Conservation (phyloP, 352 stramenopile genomes). For the Pythium aristosporum region DNA sequence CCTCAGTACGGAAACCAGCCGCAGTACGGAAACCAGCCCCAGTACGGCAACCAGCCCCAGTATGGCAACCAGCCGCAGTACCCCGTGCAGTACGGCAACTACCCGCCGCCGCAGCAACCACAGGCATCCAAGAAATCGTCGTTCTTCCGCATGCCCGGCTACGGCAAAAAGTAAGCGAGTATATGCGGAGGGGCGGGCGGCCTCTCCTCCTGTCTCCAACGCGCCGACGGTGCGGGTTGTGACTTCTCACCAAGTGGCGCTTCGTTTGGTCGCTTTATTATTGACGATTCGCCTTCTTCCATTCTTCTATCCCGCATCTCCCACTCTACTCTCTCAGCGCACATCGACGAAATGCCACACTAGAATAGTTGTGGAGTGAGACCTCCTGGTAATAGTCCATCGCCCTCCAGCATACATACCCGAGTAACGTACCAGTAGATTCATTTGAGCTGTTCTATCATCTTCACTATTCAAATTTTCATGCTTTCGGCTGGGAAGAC, state of each 20-base stretch:
- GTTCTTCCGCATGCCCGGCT: conserved; percentile 65
- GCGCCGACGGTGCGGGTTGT: conserved; percentile 3
- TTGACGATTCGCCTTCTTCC: conserved; percentile 17
- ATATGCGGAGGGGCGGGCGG: background rate
- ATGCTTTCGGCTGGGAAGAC: background rate
- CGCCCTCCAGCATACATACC: background rate
- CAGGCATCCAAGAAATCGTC: conserved; percentile 59
- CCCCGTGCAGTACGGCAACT: conserved; percentile 29
- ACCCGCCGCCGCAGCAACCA: conserved; percentile 52
- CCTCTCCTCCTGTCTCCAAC: background rate
- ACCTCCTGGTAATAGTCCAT: conserved; percentile 6
- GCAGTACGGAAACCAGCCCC: conserved; percentile 28
- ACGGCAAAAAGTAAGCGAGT: conserved; percentile 69
- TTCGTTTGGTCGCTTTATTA: conserved; percentile 27
- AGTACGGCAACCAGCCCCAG: conserved; percentile 38
- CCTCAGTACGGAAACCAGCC: conserved; percentile 42
- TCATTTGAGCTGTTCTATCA: conserved; percentile 1
- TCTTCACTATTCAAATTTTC: background rate
- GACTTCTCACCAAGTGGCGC: background rate
- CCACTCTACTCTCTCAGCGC: background rate
- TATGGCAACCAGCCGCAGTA: conserved; percentile 29
- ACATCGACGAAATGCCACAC: background rate
- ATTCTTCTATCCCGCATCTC: background rate
- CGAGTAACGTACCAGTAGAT: conserved; percentile 20
- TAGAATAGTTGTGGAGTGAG: conserved; percentile 14